These are phyloP conservation scores for Starmera dryadoides DNA, from an alignment of 805 yeast species.

Conservation along the genomic window DNA sequence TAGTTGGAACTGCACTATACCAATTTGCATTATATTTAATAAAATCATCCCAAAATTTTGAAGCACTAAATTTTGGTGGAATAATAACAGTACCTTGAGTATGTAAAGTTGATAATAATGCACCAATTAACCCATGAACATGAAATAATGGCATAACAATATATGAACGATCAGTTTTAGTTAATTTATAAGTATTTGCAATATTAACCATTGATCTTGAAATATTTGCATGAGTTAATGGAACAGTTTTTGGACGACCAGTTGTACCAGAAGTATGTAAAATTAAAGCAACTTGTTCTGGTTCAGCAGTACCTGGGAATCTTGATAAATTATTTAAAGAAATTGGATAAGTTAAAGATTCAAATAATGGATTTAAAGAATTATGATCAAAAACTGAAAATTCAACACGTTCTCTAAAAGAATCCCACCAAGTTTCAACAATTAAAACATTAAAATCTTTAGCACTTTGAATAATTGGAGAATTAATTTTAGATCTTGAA, in stretches of 20 bases:
- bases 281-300: slow-evolving; percentile 54
- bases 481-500: slow-evolving; percentile 23
- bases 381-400: slow-evolving; percentile 23
- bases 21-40: slow-evolving; percentile 45
- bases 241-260: slow-evolving; percentile 71
- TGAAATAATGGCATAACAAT: slow-evolving; percentile 75
- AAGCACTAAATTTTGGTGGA: slow-evolving; percentile 57
- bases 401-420: slow-evolving; percentile 34
- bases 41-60: slow-evolving; percentile 54
- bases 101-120: slow-evolving; percentile 51
- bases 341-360: slow-evolving; percentile 21
- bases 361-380: slow-evolving; percentile 20
- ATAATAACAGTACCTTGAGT: slow-evolving; percentile 56
- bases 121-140: slow-evolving; percentile 69
- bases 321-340: slow-evolving; percentile 21
- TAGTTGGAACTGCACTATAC: slow-evolving; percentile 77
- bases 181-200: slow-evolving; percentile 46
- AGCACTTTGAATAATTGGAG: slow-evolving; percentile 46
- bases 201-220: slow-evolving; percentile 54
- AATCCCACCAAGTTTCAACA: slow-evolving; percentile 45
- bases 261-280: slow-evolving; percentile 74
- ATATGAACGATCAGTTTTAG: slow-evolving; percentile 44
- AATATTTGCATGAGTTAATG: slow-evolving; percentile 58
- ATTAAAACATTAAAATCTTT: slow-evolving; percentile 37
- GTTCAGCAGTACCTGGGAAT: slow-evolving; percentile 36